Evolutionary conservation across 2,329 filamentous ascomycete species (phyloP).

Genomic region (Diaporthe longicolla): DNA sequence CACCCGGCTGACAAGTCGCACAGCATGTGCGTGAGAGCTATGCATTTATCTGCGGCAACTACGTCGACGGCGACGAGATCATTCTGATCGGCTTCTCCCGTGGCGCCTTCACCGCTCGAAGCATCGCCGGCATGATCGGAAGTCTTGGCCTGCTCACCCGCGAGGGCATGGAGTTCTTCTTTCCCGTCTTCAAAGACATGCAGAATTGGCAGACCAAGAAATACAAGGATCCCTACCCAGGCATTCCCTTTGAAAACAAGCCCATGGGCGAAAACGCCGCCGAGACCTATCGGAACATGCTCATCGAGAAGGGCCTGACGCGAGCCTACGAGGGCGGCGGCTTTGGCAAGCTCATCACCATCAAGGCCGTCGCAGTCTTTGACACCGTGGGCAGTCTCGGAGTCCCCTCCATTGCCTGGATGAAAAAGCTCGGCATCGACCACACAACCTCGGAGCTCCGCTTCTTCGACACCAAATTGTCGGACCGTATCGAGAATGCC

Average conservation of each 20-base stretch:
- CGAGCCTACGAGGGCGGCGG: constrained; percentile 57
- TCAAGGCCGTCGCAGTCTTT: constrained; percentile 66
- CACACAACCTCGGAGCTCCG: constrained; percentile 61
- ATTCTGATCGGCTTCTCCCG: constrained; percentile 70
- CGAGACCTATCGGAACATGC: constrained; percentile 58
- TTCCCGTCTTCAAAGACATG: constrained; percentile 70
- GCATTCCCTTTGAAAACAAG: constrained; percentile 62
- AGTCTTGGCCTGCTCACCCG: constrained; percentile 66
- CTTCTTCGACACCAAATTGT: constrained; percentile 68
- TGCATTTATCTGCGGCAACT: constrained; percentile 73
- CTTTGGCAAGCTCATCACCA: constrained; percentile 59
- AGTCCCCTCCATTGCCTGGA: constrained; percentile 61
- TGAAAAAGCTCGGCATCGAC: constrained; percentile 63
- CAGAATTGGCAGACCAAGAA: constrained; percentile 63
- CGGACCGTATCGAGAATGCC: constrained; percentile 67
- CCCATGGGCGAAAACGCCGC: constrained; percentile 60
- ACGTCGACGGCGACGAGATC: constrained; percentile 70
- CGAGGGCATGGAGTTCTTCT: constrained; percentile 67
- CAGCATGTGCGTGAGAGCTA: constrained; percentile 73
- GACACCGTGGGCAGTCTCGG: constrained; percentile 65
- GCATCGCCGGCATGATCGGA: constrained; percentile 67
- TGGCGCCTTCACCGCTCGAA: constrained; percentile 71
- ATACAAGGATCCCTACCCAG: constrained; percentile 63
- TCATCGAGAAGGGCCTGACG: constrained; percentile 59
- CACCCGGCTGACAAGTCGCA: neutral